Conservation (phyloP, 176 grass and related monocot species). For the Triticum monococcum region DNA sequence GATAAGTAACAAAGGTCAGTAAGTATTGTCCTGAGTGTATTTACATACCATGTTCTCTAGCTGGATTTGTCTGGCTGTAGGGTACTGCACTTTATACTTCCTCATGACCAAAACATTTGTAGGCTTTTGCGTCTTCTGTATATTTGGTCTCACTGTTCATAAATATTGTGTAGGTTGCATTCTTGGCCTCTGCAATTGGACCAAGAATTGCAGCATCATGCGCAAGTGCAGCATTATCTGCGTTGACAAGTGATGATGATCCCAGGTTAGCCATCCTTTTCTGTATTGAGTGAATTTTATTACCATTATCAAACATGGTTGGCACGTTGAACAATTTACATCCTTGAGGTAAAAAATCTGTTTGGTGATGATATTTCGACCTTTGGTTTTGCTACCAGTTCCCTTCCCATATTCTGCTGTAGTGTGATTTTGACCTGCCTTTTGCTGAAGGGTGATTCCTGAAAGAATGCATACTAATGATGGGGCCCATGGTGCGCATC, state of each 20-base stretch:
- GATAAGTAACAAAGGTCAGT: neutral
- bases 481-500: slow-evolving; percentile 41
- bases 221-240: slow-evolving; percentile 70
- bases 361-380: neutral
- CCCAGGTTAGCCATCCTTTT: slow-evolving; percentile 57
- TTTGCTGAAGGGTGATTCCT: slow-evolving; percentile 55
- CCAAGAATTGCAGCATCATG: slow-evolving; percentile 96
- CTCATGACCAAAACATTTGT: slow-evolving; percentile 9
- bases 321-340: neutral
- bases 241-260: slow-evolving; percentile 76
- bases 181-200: slow-evolving; percentile 86
- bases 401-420: neutral
- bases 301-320: slow-evolving; percentile 17
- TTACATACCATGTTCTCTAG: neutral
- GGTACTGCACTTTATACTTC: neutral
- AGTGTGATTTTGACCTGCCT: slow-evolving; percentile 30
- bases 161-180: slow-evolving; percentile 63
- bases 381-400: slow-evolving; percentile 10
- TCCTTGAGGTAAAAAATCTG: neutral
- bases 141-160: slow-evolving; percentile 21
- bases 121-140: slow-evolving; percentile 4
- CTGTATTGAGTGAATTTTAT: slow-evolving; percentile 11
- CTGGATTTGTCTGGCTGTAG: neutral
- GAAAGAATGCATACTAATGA: slow-evolving; percentile 58
- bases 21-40: neutral